Conservation (phyloP, 495 filamentous ascomycete genomes). For the Penicillium lagena region DNA sequence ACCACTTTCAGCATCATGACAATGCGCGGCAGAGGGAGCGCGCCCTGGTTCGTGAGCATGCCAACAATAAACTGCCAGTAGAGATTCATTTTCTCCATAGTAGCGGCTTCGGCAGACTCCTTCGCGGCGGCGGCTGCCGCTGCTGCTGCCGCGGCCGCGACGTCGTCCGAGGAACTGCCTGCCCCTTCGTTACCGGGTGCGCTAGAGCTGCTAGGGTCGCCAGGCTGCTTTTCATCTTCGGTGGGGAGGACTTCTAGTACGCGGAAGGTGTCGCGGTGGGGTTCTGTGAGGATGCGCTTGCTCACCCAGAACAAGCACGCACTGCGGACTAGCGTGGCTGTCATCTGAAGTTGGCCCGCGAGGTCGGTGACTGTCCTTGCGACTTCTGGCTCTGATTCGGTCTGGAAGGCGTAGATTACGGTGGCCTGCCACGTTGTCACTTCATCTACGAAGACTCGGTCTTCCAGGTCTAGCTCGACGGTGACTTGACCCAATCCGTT, state of each 20-base stretch:
- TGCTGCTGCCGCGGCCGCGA: conserved; percentile 44
- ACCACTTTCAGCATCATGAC: conserved; percentile 91
- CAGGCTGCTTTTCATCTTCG: conserved; percentile 29
- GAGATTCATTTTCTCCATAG: conserved; percentile 71
- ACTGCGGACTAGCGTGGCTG: conserved; percentile 63
- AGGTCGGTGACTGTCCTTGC: conserved; percentile 57
- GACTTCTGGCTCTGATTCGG: conserved; percentile 23
- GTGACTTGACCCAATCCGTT: conserved; percentile 73
- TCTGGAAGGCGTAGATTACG: conserved; percentile 80
- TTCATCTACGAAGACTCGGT: conserved; percentile 67
- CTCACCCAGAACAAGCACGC: conserved; percentile 82
- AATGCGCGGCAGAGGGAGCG: conserved; percentile 75
- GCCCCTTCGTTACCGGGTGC: conserved; percentile 28
- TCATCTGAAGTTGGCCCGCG: conserved; percentile 63
- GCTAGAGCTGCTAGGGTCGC: conserved; percentile 17
- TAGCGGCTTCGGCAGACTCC: conserved; percentile 40
- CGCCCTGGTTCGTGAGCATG: conserved; percentile 87
- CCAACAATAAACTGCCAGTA: conserved; percentile 88
- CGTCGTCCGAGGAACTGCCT: conserved; percentile 24
- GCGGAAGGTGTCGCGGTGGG: conserved; percentile 44
- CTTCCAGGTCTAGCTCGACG: conserved; percentile 75
- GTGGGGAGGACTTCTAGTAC: conserved; percentile 59
- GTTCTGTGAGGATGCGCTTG: conserved; percentile 67
- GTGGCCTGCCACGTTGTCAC: conserved; percentile 85
- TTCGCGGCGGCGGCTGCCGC: conserved; percentile 41